Base-by-base conservation (phyloP, 345 rosid species). In the Syzygium grande region DNA sequence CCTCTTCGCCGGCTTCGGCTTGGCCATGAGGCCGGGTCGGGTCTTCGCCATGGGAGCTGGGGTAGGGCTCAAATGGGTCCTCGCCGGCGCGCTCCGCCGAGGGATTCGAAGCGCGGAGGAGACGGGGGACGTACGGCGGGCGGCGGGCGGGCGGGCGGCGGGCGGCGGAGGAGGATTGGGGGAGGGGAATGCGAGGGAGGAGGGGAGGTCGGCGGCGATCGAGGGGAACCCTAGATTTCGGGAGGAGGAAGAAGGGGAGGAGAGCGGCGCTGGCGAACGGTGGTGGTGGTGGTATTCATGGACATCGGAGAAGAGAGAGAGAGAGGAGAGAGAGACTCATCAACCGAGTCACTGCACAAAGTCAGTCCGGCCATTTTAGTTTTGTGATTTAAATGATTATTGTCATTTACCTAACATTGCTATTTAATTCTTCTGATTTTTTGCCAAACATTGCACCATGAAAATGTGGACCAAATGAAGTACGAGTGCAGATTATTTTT, bases 11-110 rank as follows among this genome's bases (percentile, higher is more conserved):
- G 88, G 88, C 85, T 89, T 88, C 61, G 89, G 89, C 89, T 88
- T 89, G 55, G 90, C 86, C 86, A 88, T 59, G 86, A 85, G 85
- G 52, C 95, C 95, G 5, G 96, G 96, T 92, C 97, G 92, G 88
- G 98, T 96, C 90, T 93, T 97, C 78, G 98, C 98, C 99, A 97
- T 97, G 10, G 52, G 78, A 43, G 46, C 46, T 43, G 79, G 87
- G 49, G 80, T 73, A 73, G 80, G 25, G 80, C 80, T 73, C 80
- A 23, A 5, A 73, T 3, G 46, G 46, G 46, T 43, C 46, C 46
- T 43, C 46, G 46, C 46, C 46, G 46, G 46, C 46, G 46, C 46
- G 46, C 46, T 55, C 23, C 59, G 59, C 59, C 12, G 79, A 68
- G 79, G 79, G 79, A 19, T 68, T 73, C 73, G 19, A 17, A n/a